Evolutionary conservation across 2,329 filamentous ascomycete species (phyloP).

Genomic region (Zymoseptoria pseudotritici): DNA sequence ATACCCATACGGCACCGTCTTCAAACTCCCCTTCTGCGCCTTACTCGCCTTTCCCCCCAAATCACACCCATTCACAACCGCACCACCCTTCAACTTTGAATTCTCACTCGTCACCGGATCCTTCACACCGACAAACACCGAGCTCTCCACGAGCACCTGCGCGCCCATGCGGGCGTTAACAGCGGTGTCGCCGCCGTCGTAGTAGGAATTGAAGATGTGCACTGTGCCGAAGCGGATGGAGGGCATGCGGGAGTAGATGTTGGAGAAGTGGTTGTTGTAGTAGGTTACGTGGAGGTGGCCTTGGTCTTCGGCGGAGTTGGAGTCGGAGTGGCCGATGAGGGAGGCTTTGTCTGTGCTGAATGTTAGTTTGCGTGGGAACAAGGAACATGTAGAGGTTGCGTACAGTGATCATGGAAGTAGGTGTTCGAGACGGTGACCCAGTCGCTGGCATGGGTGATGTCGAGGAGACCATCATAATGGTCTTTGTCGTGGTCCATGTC

Average conservation of each 20-base stretch:
- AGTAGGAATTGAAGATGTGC: slow-evolving; percentile 53
- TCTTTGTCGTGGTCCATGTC: slow-evolving; percentile 26
- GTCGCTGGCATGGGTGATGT: slow-evolving; percentile 57
- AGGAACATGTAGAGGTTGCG: too few relatives aligned
- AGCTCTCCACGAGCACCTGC: slow-evolving; percentile 38
- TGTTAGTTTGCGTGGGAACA: too few relatives aligned
- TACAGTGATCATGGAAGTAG: slow-evolving; percentile 50
- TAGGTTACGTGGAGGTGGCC: slow-evolving; percentile 59
- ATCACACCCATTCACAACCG: slow-evolving; percentile 33
- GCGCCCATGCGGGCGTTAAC: slow-evolving; percentile 39
- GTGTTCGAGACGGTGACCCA: slow-evolving; percentile 48
- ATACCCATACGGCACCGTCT: slow-evolving; percentile 30
- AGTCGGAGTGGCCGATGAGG: slow-evolving; percentile 54
- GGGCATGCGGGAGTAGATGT: slow-evolving; percentile 57
- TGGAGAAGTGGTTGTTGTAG: slow-evolving; percentile 58
- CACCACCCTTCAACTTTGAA: slow-evolving; percentile 29
- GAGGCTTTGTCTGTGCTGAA: slow-evolving; percentile 43
- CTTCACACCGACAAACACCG: slow-evolving; percentile 30
- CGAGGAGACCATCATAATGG: slow-evolving; percentile 61
- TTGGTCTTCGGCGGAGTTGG: slow-evolving; percentile 51
- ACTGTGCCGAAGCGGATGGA: slow-evolving; percentile 59
- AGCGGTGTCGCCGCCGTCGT: slow-evolving; percentile 32
- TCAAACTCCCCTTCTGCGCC: slow-evolving; percentile 29
- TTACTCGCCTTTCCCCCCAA: slow-evolving; percentile 30
- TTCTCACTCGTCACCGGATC: slow-evolving; percentile 31